Evolutionary conservation across 306 rosid species (phyloP).

Genomic region (Cucurbita moschata): DNA sequence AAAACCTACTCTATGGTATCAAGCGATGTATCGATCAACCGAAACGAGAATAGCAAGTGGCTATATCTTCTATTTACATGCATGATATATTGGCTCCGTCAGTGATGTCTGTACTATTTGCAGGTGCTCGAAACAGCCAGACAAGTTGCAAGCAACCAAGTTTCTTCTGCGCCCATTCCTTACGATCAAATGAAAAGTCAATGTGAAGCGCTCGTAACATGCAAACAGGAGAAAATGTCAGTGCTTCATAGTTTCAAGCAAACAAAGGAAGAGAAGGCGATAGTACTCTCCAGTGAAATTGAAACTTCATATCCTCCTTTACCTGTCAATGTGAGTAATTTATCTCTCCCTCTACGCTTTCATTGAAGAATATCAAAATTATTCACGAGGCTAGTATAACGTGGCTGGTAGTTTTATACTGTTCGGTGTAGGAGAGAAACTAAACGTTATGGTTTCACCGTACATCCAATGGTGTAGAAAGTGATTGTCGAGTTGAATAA

Average conservation of each 20-base stretch:
- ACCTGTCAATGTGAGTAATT: constrained; percentile 33
- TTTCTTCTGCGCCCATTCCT: constrained; percentile 53
- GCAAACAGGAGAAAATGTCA: constrained; percentile 78
- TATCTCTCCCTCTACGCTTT: background rate
- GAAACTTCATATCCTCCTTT: constrained; percentile 21
- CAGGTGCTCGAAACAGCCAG: constrained; percentile 87
- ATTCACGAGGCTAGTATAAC: background rate
- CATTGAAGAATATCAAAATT: background rate
- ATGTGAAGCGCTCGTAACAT: constrained; percentile 80
- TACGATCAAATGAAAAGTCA: constrained; percentile 89
- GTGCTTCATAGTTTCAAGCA: constrained; percentile 73
- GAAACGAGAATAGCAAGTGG: background rate
- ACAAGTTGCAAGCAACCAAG: constrained; percentile 71
- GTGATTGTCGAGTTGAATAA: background rate
- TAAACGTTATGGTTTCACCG: background rate
- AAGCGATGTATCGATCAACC: background rate
- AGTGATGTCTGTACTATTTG: constrained; percentile 4
- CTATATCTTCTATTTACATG: background rate
- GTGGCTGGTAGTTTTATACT: background rate
- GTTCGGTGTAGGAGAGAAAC: background rate
- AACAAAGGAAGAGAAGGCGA: constrained; percentile 39
- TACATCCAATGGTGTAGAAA: background rate
- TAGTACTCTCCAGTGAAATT: constrained; percentile 42
- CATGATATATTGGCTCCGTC: background rate
- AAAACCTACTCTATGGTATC: background rate